Conservation (phyloP, 768 basidiomycete genomes). For the Fibroporia radiculosa region DNA sequence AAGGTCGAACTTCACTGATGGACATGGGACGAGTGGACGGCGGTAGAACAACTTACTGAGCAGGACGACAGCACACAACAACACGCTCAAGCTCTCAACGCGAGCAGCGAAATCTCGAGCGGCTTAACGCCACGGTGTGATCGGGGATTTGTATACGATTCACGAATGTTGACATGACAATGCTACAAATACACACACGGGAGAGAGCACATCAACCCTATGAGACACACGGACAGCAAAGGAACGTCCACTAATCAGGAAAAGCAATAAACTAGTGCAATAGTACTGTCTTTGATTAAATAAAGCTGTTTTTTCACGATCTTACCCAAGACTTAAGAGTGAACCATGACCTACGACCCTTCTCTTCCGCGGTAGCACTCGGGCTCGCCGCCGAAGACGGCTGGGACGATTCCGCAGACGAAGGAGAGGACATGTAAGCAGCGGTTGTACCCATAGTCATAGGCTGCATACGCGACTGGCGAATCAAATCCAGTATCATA, state of each 20-base stretch:
- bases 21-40: too few species aligned
- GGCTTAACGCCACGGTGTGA: too few species aligned
- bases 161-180: too few species aligned
- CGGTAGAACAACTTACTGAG: too few species aligned
- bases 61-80: too few species aligned
- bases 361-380: neutral
- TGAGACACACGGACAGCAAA: constrained; percentile 5
- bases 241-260: neutral
- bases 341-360: constrained; percentile 24
- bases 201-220: constrained; percentile 4
- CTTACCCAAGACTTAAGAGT: constrained; percentile 37
- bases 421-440: constrained; percentile 22
- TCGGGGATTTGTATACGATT: too few species aligned
- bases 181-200: constrained; percentile 15
- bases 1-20: too few species aligned
- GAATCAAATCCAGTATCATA: constrained; percentile 68
- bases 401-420: neutral
- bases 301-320: neutral
- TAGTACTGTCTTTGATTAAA: constrained; percentile 4
- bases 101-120: too few species aligned
- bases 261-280: constrained; percentile 2
- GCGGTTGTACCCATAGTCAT: constrained; percentile 35
- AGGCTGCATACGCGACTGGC: constrained; percentile 64
- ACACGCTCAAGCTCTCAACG: too few species aligned
- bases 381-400: neutral